These are phyloP conservation scores for Wallacemonas rigidus DNA, from an alignment of 208 protist species.

Conservation along the genomic window DNA sequence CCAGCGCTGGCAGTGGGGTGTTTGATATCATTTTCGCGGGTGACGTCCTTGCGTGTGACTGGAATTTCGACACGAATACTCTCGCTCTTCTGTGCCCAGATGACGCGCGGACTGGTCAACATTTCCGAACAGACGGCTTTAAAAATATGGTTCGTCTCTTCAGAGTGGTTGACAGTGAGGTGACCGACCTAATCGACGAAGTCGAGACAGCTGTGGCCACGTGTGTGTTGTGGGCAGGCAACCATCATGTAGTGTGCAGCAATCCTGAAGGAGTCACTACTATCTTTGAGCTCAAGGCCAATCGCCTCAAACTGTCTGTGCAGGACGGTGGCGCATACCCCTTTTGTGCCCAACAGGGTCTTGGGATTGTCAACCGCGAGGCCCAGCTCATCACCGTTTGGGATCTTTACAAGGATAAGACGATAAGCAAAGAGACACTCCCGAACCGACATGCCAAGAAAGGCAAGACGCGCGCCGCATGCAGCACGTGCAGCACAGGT, in stretches of 20 bases:
- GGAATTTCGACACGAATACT: conserved; percentile 23
- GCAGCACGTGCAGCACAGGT: conserved; percentile 37
- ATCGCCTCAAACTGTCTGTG: conserved; percentile 37
- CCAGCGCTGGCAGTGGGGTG: conserved; percentile 9
- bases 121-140: background rate
- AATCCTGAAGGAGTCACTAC: conserved; percentile 23
- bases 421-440: conserved; percentile 33
- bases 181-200: conserved; percentile 59
- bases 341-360: conserved; percentile 27
- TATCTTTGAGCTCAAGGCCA: conserved; percentile 38
- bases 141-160: conserved; percentile 41
- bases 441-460: conserved; percentile 35
- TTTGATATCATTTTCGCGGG: conserved; percentile 42
- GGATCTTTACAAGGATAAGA: conserved; percentile 53
- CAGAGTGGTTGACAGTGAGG: conserved; percentile 33
- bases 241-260: conserved; percentile 32
- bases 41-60: conserved; percentile 35
- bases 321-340: conserved; percentile 31
- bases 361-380: conserved; percentile 41
- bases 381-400: conserved; percentile 43
- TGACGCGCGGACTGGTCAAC: conserved; percentile 18
- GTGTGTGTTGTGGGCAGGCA: conserved; percentile 54
- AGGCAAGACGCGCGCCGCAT: conserved; percentile 26
- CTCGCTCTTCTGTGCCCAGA: conserved; percentile 31
- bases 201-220: conserved; percentile 30